Base-by-base conservation (phyloP, 768 basidiomycete genomes). In the Imleria badia region DNA sequence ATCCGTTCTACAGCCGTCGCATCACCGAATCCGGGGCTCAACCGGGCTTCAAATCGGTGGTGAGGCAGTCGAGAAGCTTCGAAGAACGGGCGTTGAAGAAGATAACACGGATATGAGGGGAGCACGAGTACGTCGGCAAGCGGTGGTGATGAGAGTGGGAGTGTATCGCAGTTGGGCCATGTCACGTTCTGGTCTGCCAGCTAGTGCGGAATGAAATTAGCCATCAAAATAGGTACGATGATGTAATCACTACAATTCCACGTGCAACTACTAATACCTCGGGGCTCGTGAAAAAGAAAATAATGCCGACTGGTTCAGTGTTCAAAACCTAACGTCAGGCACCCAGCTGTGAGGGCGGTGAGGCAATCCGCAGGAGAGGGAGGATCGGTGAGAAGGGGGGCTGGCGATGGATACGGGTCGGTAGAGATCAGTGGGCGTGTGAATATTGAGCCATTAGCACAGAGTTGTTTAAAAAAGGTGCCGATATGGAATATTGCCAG, bases 401-500 rank as follows among this genome's bases (percentile, higher is more conserved):
- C 22, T 30, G 43, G 51, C 3, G 23, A 23, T 36, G 42, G 45
- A 49, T 17, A 31, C 36, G 33, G n/a, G n/a, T 38, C 39, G 54
- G 35, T 50, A n/a, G 40, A 36, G 58, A 60, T 55, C 58, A 34
- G 44, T 26, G 34, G 41, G 54, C 71, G 69, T 71, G 69, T 61
- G 69, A 71, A 72, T 48, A 48, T 60, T 34, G 55, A 36, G 55
- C 58, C 42, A 35, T 72, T 68, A 62, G 59, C 61, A 67, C 58
- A 66, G 60, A 63, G 60, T 58, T 61, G 68, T 58, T 59, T 64
- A 66, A 70, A 72, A 70, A 68, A 71, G 62, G 59, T 70, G 69
- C 69, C 67, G 71, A 72, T 71, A 71, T 69, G 67, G 69, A 69
- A 71, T 71, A 72, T 71, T 67, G 68, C 60, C 65, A 67, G 69